These are phyloP conservation scores for Rhizophora mangle DNA, from an alignment of 345 rosid genomes.

Conservation along the genomic window DNA sequence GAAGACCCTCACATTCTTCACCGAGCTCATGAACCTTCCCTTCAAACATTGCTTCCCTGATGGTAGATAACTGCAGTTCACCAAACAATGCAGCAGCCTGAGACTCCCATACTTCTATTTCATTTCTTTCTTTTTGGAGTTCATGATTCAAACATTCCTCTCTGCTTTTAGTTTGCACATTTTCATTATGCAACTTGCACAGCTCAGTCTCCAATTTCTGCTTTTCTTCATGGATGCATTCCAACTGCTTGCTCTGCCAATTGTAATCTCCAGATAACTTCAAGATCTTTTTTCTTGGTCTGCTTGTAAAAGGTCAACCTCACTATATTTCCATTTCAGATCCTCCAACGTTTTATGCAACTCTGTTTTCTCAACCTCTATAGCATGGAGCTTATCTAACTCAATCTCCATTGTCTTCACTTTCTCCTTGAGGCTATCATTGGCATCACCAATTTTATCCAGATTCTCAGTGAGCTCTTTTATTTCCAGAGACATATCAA, in stretches of 20 bases:
- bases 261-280: constrained; percentile 53
- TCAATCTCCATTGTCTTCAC: constrained; percentile 35
- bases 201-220: constrained; percentile 47
- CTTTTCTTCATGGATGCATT: constrained; percentile 37
- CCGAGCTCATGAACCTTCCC: constrained; percentile 55
- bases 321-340: constrained; percentile 57
- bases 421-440: constrained; percentile 55
- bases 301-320: constrained; percentile 42
- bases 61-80: constrained; percentile 50
- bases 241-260: constrained; percentile 44
- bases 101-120: constrained; percentile 55
- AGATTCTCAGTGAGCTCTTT: constrained; percentile 38
- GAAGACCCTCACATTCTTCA: constrained; percentile 43
- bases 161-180: constrained; percentile 43
- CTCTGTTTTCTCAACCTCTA: constrained; percentile 40
- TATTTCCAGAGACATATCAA: constrained; percentile 45
- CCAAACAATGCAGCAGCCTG: constrained; percentile 47
- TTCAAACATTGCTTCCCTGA: constrained; percentile 53
- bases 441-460: constrained; percentile 42
- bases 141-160: constrained; percentile 52
- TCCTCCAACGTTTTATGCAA: constrained; percentile 45
- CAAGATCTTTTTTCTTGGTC: constrained; percentile 46
- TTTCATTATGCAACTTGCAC: constrained; percentile 38
- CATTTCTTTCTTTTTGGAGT: constrained; percentile 42
- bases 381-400: constrained; percentile 39